Percentiles rank a stretch among this genome's conserved stretches.
Evolutionary conservation across 306 rosid genomes (phyloP).

Genomic region (Quercus bicolor): DNA sequence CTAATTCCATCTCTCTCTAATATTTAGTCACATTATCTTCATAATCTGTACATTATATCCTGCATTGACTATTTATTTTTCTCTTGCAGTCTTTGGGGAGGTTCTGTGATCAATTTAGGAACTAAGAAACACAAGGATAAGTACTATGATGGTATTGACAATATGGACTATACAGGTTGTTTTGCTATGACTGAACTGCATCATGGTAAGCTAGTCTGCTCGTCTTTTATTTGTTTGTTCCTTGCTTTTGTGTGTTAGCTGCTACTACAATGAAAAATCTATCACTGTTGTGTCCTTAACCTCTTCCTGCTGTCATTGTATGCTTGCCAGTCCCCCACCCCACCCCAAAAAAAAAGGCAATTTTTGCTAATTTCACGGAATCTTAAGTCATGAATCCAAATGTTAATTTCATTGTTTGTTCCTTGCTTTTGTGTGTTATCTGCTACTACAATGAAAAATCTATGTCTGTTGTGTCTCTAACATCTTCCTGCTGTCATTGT

Average conservation of each 20-base stretch:
- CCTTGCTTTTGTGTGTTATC: neutral
- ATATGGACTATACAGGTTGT: conserved; percentile 82
- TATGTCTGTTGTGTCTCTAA: neutral
- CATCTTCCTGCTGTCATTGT: no score
- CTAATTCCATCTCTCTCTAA: neutral
- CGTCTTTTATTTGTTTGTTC: neutral
- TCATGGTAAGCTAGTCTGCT: conserved; percentile 52
- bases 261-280: neutral
- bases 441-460: neutral
- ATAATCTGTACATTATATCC: neutral
- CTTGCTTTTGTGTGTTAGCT: neutral
- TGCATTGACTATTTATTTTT: neutral
- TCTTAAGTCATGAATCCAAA: neutral
- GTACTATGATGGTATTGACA: conserved; percentile 83
- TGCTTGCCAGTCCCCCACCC: no score
- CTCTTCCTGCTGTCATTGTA: neutral
- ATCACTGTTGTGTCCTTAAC: neutral
- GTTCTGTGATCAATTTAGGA: conserved; percentile 84
- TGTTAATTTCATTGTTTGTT: neutral
- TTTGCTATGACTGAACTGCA: conserved; percentile 98
- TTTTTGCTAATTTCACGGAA: neutral
- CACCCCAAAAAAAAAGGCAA: neutral
- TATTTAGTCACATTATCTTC: neutral
- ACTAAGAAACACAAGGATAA: conserved; percentile 88
- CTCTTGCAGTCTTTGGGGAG: conserved; percentile 89